Conservation (phyloP, 192 early-diverging fungal species). For the Linnemannia schmuckeri region DNA sequence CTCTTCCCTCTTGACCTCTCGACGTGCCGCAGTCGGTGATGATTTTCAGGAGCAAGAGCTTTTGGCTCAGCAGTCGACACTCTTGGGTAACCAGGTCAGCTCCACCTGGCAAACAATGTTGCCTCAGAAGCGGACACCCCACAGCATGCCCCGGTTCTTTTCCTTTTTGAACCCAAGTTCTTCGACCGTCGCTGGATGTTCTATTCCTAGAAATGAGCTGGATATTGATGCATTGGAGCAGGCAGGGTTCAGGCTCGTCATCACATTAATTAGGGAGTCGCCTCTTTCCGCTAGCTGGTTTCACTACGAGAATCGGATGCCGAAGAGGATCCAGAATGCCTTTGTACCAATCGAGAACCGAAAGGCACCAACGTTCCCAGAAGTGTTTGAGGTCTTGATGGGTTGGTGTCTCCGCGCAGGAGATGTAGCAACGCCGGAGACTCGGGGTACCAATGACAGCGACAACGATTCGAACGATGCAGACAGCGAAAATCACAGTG, state of each 20-base stretch:
- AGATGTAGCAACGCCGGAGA: not conserved
- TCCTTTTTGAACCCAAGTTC: constrained; percentile 43
- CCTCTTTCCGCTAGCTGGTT: constrained; percentile 45
- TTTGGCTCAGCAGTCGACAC: constrained; percentile 22
- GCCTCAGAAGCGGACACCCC: constrained; percentile 29
- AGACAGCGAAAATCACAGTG: not conserved
- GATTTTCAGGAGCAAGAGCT: constrained; percentile 11
- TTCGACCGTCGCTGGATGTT: constrained; percentile 45
- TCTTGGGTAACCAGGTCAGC: constrained; percentile 28
- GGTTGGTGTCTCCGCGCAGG: constrained; percentile 45
- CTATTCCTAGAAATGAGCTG: constrained; percentile 47
- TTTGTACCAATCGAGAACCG: constrained; percentile 53
- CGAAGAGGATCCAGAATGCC: constrained; percentile 37
- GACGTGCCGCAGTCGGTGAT: not conserved
- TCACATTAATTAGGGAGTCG: constrained; percentile 46
- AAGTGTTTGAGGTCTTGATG: constrained; percentile 51
- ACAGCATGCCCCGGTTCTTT: constrained; percentile 46
- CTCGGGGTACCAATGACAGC: not conserved
- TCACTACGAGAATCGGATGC: constrained; percentile 2
- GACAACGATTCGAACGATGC: constrained; percentile 1
- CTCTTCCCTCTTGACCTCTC: constrained; percentile 4
- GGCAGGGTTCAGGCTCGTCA: constrained; percentile 36
- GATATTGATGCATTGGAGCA: constrained; percentile 49
- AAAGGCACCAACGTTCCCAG: constrained; percentile 47
- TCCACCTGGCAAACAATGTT: constrained; percentile 34